Conservation (phyloP, 352 stramenopile genomes). For the Peronosclerospora sorghi region DNA sequence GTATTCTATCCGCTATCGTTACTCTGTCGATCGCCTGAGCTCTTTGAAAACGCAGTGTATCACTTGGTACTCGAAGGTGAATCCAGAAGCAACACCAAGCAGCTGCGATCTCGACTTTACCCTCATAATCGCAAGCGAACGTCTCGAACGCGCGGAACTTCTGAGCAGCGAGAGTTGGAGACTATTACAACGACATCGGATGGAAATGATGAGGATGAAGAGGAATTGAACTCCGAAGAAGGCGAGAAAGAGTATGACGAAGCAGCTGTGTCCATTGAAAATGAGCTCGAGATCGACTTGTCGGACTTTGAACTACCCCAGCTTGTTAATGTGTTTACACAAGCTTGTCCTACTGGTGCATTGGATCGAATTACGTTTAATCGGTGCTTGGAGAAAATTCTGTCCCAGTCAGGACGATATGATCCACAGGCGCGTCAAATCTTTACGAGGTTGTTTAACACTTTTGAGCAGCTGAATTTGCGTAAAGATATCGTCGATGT, state of each 20-base stretch:
- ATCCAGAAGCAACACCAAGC: constrained; percentile 1
- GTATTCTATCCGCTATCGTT: constrained; percentile 68
- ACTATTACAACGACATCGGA: constrained; percentile 15
- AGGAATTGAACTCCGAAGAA: constrained; percentile 8
- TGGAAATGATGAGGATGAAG: constrained; percentile 16
- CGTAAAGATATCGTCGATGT: constrained; percentile 59
- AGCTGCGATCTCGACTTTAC: not conserved
- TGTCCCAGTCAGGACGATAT: constrained; percentile 71
- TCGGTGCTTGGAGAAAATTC: constrained; percentile 65
- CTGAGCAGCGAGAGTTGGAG: constrained; percentile 4
- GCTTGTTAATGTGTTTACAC: constrained; percentile 74
- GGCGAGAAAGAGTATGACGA: constrained; percentile 11
- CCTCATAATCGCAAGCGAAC: constrained; percentile 11
- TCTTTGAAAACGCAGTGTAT: constrained; percentile 41
- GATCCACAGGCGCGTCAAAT: constrained; percentile 57
- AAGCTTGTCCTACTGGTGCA: constrained; percentile 59
- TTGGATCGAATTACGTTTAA: constrained; percentile 63
- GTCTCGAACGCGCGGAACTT: constrained; percentile 4
- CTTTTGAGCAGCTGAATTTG: constrained; percentile 51
- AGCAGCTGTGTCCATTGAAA: constrained; percentile 7
- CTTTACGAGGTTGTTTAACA: constrained; percentile 68
- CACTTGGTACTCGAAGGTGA: constrained; percentile 28
- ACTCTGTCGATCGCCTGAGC: constrained; percentile 31
- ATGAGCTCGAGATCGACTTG: constrained; percentile 53
- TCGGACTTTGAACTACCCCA: constrained; percentile 77